Evolutionary conservation across 2,329 filamentous ascomycete species (phyloP), one percentile per base, ranked within the genome.

Genomic region (Pseudogymnoascus sp.): DNA sequence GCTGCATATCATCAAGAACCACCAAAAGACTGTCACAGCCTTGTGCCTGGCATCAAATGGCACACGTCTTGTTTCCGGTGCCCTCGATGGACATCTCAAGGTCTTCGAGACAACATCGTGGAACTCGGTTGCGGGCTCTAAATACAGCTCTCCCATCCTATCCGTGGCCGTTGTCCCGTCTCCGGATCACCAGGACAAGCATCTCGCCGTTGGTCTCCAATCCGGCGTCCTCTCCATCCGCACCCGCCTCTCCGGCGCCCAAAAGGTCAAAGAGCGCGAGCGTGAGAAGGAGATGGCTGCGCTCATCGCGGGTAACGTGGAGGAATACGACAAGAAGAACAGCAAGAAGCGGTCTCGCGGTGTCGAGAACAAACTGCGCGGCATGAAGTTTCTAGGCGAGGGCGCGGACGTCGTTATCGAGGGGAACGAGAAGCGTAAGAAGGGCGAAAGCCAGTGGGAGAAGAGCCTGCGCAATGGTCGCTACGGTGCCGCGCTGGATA

Each of bases 11-110:
- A 87, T 99, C 67, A 88, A 87, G 69, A 97, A 96, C 74, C 95
- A 99, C 76, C 95, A 99, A 74, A 99, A 97, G 84, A 96, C 95
- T 0, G 93, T 99, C 65, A 97, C 95, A 0, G 87, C 89, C 6
- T 82, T 99, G 63, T 87, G 88, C 61, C 79, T 96, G 36, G 93
- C 92, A 6, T 93, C 91, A 51, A 85, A 89, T 69, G 90, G 90
- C 57, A 86, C 86, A 61, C 86, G 95, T 61, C 82, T 99, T 64
- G 84, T 99, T 62, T 93, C 88, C 68, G 95, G 92, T 75, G 92
- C 88, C 18, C 81, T 99, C 54, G 95, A 99, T 75, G 96, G 95
- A 8, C 95, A 97, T 76, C 87, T 97, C 78, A 99, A 99, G 78
- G 86, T 99, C 40, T 97, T 96, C 71, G 93, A 97, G 77, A 97